Evolutionary conservation across 2,329 filamentous ascomycete species (phyloP).

Genomic region (Clonostachys solani): DNA sequence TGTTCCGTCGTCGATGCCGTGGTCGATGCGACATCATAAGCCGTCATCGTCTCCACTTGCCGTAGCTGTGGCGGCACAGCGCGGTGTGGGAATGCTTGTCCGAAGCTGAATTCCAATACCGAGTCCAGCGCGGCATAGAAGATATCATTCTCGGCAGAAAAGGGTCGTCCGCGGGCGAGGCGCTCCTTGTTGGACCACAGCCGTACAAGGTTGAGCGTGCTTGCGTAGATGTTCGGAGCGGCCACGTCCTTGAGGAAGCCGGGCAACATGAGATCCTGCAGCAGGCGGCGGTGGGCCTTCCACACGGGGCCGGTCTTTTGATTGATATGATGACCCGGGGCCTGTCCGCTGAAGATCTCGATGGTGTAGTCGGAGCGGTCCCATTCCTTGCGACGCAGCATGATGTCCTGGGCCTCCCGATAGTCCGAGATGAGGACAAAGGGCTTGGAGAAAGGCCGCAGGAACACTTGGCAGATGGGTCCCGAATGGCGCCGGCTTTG

Average conservation of each 20-base stretch:
- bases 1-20: background rate
- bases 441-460: slow-evolving; percentile 34
- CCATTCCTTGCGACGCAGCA: slow-evolving; percentile 38
- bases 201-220: slow-evolving; percentile 19
- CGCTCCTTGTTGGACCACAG: slow-evolving; percentile 26
- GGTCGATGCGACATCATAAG: background rate
- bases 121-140: slow-evolving; percentile 22
- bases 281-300: slow-evolving; percentile 23
- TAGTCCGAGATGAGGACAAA: slow-evolving; percentile 35
- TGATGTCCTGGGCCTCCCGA: slow-evolving; percentile 36
- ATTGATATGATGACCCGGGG: slow-evolving; percentile 25
- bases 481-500: slow-evolving; percentile 22
- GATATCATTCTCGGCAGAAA: slow-evolving; percentile 21
- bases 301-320: slow-evolving; percentile 20
- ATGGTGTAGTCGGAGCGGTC: slow-evolving; percentile 30
- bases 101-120: slow-evolving; percentile 23
- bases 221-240: slow-evolving; percentile 26
- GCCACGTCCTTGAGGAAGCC: slow-evolving; percentile 23
- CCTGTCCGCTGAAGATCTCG: slow-evolving; percentile 22
- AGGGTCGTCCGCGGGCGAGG: slow-evolving; percentile 16
- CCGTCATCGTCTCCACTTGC: background rate
- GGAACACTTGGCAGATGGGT: slow-evolving; percentile 41
- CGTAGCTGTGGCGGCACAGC: slow-evolving; percentile 12
- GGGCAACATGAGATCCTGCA: slow-evolving; percentile 32
- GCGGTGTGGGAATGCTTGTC: slow-evolving; percentile 13